Conservation (phyloP, 768 basidiomycete genomes). For the Amyloporia xantha region DNA sequence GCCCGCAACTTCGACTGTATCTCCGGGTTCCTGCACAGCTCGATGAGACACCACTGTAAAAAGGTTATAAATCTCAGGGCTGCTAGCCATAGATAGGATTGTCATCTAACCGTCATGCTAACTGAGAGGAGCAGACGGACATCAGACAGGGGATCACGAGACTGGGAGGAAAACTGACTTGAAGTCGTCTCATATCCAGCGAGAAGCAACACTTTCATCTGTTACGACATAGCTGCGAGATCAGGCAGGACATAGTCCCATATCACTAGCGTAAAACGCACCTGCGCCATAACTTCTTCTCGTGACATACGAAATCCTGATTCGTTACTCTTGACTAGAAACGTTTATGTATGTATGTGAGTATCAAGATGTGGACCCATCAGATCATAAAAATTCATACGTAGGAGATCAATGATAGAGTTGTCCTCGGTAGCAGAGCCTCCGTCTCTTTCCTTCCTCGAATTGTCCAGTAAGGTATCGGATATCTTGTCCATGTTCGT, state of each 20-base stretch:
- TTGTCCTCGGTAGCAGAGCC: no score
- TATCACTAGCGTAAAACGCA: constrained; percentile 3
- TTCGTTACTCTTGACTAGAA: constrained; percentile 28
- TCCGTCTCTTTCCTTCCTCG: no score
- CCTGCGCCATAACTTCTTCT: constrained; percentile 39
- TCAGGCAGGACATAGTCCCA: not conserved
- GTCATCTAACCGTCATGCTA: constrained; percentile 14
- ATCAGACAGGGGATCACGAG: not conserved
- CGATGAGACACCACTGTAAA: constrained; percentile 49
- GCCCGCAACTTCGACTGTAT: constrained; percentile 43
- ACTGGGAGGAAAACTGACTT: constrained; percentile 19
- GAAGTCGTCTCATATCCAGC: constrained; percentile 51
- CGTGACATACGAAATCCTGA: constrained; percentile 27
- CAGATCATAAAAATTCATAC: constrained; percentile 15
- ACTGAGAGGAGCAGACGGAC: constrained; percentile 8
- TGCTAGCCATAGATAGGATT: no score
- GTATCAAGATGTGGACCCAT: not conserved
- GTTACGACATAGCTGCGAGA: constrained; percentile 6
- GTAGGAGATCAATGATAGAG: constrained; percentile 32
- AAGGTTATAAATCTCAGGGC: not conserved
- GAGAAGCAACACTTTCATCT: constrained; percentile 33
- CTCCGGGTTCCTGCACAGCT: constrained; percentile 38
- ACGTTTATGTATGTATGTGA: not conserved
- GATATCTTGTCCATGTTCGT: constrained; percentile 29
- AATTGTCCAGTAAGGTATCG: constrained; percentile 27